A percentile compares a stretch with the other conserved stretches of the same genome.
Conservation (phyloP, 1,284 basidiomycete genomes). For the Puccinia horiana region DNA sequence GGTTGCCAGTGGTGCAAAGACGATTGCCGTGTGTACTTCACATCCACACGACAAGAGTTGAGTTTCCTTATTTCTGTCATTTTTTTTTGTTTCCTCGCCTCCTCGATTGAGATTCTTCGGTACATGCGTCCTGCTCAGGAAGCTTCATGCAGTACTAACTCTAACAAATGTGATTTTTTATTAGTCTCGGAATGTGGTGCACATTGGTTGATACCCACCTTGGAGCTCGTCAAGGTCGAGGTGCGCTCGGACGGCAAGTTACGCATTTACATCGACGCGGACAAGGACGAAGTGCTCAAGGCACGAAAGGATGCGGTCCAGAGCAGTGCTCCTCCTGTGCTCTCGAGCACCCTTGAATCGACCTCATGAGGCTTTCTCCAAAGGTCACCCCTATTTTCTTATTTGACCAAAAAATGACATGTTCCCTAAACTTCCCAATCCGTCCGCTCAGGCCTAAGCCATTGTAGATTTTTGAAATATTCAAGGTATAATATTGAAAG, state of each 20-base stretch:
- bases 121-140: too few relatives aligned
- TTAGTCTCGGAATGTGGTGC: slow-evolving; percentile 45
- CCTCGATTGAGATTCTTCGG: background rate
- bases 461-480: too few relatives aligned
- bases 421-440: too few relatives aligned
- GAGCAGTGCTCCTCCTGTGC: slow-evolving; percentile 18
- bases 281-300: background rate
- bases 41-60: slow-evolving; percentile 55
- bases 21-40: slow-evolving; percentile 72
- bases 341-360: background rate
- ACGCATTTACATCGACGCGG: slow-evolving; percentile 31
- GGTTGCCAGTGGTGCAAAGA: slow-evolving; percentile 70
- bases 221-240: slow-evolving; percentile 30
- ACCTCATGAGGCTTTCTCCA: background rate
- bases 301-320: slow-evolving; percentile 18
- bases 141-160: slow-evolving; percentile 3
- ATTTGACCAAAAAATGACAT: too few relatives aligned
- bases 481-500: too few relatives aligned
- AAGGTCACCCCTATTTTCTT: too few relatives aligned
- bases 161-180: background rate
- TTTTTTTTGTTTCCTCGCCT: background rate
- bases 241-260: slow-evolving; percentile 30
- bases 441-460: too few relatives aligned
- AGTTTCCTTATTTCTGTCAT: background rate
- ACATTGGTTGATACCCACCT: slow-evolving; percentile 39